A percentile compares a stretch with the other conserved stretches of the same genome.
Conservation (phyloP, 805 yeast genomes). For the Kuraishia ogatae region DNA sequence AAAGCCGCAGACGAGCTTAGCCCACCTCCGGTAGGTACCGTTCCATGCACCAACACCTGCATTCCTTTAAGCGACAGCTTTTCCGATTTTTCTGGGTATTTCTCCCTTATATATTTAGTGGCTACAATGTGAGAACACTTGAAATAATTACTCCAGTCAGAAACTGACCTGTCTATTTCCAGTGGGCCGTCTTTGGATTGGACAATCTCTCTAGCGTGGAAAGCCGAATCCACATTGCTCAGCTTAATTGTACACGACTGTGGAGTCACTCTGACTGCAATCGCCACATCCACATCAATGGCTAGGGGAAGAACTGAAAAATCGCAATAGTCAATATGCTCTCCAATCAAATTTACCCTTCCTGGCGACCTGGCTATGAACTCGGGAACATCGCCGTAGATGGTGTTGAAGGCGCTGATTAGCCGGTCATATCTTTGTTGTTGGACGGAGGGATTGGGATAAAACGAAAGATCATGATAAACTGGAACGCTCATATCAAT, state of each 20-base stretch:
- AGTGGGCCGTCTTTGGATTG: conserved; percentile 31
- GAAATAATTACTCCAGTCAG: conserved; percentile 63
- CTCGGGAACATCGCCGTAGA: conserved; percentile 29
- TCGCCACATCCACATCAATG: conserved; percentile 51
- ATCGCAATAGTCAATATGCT: conserved; percentile 62
- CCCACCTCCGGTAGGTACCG: conserved; percentile 68
- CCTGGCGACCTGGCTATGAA: conserved; percentile 65
- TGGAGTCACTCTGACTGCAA: conserved; percentile 31
- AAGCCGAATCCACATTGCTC: conserved; percentile 25
- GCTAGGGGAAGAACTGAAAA: conserved; percentile 71
- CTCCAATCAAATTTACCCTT: conserved; percentile 67
- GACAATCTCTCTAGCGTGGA: conserved; percentile 25
- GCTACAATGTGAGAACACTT: conserved; percentile 59
- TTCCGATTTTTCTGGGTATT: conserved; percentile 3
- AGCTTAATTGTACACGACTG: conserved; percentile 13
- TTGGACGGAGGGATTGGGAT: conserved; percentile 22
- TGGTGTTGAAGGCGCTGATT: conserved; percentile 4
- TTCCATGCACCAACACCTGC: conserved; percentile 47
- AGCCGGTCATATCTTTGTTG: conserved; percentile 20
- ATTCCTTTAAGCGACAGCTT: conserved; percentile 33
- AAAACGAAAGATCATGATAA: conserved; percentile 25
- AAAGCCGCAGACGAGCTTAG: conserved; percentile 67
- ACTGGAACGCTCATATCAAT: conserved; percentile 23
- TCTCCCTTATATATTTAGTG: conserved; percentile 29
- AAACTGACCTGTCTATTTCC: conserved; percentile 39